Conservation (phyloP, 495 filamentous ascomycete species). For the Annulohypoxylon bovei region DNA sequence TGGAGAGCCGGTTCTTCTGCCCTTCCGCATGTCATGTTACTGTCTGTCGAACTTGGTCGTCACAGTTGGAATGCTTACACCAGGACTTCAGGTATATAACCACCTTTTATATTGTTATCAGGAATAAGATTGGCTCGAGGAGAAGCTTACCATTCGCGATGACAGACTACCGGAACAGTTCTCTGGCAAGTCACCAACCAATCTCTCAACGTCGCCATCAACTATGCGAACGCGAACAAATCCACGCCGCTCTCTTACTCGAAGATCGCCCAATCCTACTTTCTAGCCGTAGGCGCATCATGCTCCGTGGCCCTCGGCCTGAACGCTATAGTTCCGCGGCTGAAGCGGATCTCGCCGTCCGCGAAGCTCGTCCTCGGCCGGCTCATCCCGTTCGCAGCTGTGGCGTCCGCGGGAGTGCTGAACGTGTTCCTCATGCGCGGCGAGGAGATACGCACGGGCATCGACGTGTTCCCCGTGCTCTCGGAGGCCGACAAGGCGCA, state of each 20-base stretch:
- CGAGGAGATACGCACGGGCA: conserved; percentile 91
- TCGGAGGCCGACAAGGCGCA: conserved; percentile 64
- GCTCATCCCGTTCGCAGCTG: conserved; percentile 94
- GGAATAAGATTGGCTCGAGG: neutral
- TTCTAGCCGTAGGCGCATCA: conserved; percentile 88
- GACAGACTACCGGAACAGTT: conserved; percentile 83
- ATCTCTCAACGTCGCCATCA: conserved; percentile 97
- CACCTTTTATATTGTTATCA: conserved; percentile 9
- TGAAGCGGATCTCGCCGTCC: conserved; percentile 77
- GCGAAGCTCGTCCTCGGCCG: conserved; percentile 78
- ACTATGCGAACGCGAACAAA: conserved; percentile 97
- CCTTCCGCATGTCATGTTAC: conserved; percentile 97
- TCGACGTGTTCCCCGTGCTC: conserved; percentile 89
- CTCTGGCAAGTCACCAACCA: conserved; percentile 97
- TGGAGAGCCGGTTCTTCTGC: conserved; percentile 87
- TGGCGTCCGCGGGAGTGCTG: conserved; percentile 86
- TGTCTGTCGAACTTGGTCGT: conserved; percentile 93
- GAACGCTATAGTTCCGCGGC: conserved; percentile 85
- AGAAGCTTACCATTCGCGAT: conserved; percentile 8
- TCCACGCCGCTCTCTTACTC: conserved; percentile 82
- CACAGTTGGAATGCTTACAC: conserved; percentile 97
- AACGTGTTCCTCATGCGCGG: conserved; percentile 98
- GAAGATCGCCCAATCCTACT: conserved; percentile 87
- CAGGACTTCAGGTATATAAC: conserved; percentile 70
- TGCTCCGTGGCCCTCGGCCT: conserved; percentile 95